Conservation (phyloP, 1,284 basidiomycete genomes). For the Leccinum solheimii region DNA sequence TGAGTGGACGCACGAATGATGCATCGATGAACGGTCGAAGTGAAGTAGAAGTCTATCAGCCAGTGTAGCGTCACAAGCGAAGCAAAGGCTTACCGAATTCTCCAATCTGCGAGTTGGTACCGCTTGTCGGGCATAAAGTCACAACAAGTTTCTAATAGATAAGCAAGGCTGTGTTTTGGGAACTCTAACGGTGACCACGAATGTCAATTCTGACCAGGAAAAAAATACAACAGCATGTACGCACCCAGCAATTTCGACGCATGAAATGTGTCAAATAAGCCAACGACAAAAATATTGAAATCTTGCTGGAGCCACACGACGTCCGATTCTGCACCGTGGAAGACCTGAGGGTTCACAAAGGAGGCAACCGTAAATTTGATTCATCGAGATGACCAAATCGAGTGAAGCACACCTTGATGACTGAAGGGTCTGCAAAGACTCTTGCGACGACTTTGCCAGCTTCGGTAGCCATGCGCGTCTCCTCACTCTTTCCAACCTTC, state of each 20-base stretch:
- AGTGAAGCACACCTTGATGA: constrained; percentile 73
- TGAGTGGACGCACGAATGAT: background rate
- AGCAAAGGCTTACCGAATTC: constrained; percentile 66
- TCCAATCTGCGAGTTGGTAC: constrained; percentile 97
- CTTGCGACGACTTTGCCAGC: constrained; percentile 53
- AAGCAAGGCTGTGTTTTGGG: constrained; percentile 80
- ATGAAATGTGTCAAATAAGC: constrained; percentile 96
- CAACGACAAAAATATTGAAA: constrained; percentile 91
- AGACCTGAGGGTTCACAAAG: constrained; percentile 51
- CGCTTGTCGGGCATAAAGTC: constrained; percentile 93
- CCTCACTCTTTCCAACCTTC: constrained; percentile 10
- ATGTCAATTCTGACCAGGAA: constrained; percentile 3
- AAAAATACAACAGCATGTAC: constrained; percentile 14
- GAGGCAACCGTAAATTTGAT: background rate
- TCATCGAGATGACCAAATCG: background rate
- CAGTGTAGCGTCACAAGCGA: background rate
- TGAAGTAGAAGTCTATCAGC: background rate
- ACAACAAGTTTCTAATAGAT: constrained; percentile 87
- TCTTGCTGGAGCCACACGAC: constrained; percentile 96
- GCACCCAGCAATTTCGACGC: constrained; percentile 83
- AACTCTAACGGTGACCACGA: constrained; percentile 53
- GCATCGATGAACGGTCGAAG: background rate
- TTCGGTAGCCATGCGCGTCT: constrained; percentile 30
- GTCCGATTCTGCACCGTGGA: constrained; percentile 95
- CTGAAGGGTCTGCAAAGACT: constrained; percentile 79